phyloP scores from a whole-genome alignment of 2,329 filamentous ascomycete species.

The Moelleriella libera region DNA sequence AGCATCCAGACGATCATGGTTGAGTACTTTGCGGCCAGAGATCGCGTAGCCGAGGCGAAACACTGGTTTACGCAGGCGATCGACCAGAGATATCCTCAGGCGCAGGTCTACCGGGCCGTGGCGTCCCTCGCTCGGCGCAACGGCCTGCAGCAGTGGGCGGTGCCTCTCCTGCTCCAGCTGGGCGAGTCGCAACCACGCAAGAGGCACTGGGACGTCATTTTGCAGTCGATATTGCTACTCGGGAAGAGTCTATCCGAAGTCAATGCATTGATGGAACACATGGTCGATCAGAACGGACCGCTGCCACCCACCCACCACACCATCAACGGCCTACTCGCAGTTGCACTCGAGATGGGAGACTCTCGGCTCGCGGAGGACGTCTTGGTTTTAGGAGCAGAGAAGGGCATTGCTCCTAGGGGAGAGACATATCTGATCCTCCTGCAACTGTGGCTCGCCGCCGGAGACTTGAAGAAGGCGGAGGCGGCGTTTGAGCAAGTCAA shows the following conservation, averaged over 20 bases:
- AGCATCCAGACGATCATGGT: slow-evolving; percentile 41
- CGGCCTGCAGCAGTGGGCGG: slow-evolving; percentile 46
- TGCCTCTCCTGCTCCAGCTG: slow-evolving; percentile 39
- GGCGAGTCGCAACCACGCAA: slow-evolving; percentile 33
- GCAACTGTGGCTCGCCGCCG: slow-evolving; percentile 57
- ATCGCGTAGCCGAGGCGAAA: slow-evolving; percentile 47
- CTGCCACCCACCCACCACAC: slow-evolving; percentile 51
- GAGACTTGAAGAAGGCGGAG: slow-evolving; percentile 57
- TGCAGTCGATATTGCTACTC: slow-evolving; percentile 56
- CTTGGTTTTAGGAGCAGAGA: slow-evolving; percentile 49
- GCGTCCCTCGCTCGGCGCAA: slow-evolving; percentile 42
- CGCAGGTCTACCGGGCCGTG: slow-evolving; percentile 14
- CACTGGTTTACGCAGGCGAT: slow-evolving; percentile 51
- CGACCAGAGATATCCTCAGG: slow-evolving; percentile 9
- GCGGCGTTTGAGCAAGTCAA: slow-evolving; percentile 41
- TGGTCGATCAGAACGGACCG: slow-evolving; percentile 45
- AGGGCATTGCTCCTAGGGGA: slow-evolving; percentile 51
- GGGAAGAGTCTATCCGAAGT: slow-evolving; percentile 47
- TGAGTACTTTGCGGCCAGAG: slow-evolving; percentile 43
- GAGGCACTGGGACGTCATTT: slow-evolving; percentile 54
- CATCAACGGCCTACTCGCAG: slow-evolving; percentile 63
- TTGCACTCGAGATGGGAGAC: slow-evolving; percentile 57
- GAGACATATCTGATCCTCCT: slow-evolving; percentile 63
- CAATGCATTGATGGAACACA: slow-evolving; percentile 48
- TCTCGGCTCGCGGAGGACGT: slow-evolving; percentile 62